Base-by-base conservation (phyloP, 2,329 filamentous ascomycete species). In the Diaporthe sp. region DNA sequence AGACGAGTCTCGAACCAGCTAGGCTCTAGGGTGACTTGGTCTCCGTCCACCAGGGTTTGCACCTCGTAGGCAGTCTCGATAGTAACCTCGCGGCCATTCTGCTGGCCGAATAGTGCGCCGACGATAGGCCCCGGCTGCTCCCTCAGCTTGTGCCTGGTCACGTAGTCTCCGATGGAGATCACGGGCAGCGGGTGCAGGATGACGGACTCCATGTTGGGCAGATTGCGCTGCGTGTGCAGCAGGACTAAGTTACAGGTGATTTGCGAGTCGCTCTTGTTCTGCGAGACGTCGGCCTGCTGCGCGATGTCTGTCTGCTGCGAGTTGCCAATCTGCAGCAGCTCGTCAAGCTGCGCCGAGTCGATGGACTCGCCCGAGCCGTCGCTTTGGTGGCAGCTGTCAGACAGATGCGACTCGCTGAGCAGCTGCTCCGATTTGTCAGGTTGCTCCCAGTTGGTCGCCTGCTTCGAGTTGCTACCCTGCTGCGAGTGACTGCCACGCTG, bases 161-260 rank as follows among this genome's bases (percentile, higher is more conserved):
- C 95, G 84, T 98, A 97, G 85, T 99, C 97, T 79, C 96, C 98
- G 81, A 99, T 97, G 78, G 94, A 97, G 85, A 99, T 94, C 79
- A 98, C 93, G 71, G 98, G 96, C 67, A 99, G 92, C 37, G 97
- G 97, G 81, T 99, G 97, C 25, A 99, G 91, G 79, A 95, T 92
- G 49, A 71, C 75, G 44, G 74, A 72, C 69, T 75, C 73, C 75
- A 77, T 77, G 6, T 49, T 61, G 57, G 31, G 19, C 25, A 28
- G 37, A n/a, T 42, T 44, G 44, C 3, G 37, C n/a, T 13, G n/a
- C 6, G 8, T 2, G 42, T 12, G 34, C 44, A 69, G 31, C 25
- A 19, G 25, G 5, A 55, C 12, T 19, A 19, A 31, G 53, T 31
- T 31, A 25, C 53, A 31, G 9, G 17, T 31, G 53, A 31, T 28